Base-by-base conservation (phyloP, 495 filamentous ascomycete species). In the Aspergillus diversus region DNA sequence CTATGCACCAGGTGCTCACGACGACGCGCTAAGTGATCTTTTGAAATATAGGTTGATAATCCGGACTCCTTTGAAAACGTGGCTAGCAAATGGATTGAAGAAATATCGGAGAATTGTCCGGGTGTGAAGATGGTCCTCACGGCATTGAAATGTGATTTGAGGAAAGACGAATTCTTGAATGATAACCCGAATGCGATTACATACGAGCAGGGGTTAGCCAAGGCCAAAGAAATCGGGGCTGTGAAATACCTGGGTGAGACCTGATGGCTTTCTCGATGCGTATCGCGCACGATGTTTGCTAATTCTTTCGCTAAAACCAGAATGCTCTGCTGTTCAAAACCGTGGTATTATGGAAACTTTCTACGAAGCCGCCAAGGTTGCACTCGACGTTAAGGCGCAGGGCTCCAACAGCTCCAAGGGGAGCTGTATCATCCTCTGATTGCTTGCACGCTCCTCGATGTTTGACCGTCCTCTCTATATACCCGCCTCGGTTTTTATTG, bases 301-400 rank as follows among this genome's bases (percentile, higher is more conserved):
- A 15, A n/a, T 46, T n/a, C n/a, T 33, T 17, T 50, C 6, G 9
- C n/a, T 9, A 50, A 49, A 50, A 57, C 61, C 64, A 88, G 95
- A 99, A 80, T 99, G 95, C 83, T 98, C 96, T 33, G 95, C 95
- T 13, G 97, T 97, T 83, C 89, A 92, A 73, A 99, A 99, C 77
- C 84, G 95, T 42, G 95, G 95, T 57, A 96, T 99, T 69, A 95
- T 97, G 72, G 95, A 99, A 75, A 96, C 95, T 37, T 99, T 99
- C 73, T 97, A 96, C 49, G 95, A 99, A 80, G 95, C 95, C 42
- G 96, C 95, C 49, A 89, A 96, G 69, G 95, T 98, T n/a, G 95
- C 95, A 7, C 80, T 99, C 32, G 90, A 90, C 27, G 95, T 97
- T 46, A 97, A 93, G 77, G 76, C 77, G 48, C 72, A 68, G 34